Conservation (phyloP, 2,329 filamentous ascomycete genomes). For the Claviceps paspali region DNA sequence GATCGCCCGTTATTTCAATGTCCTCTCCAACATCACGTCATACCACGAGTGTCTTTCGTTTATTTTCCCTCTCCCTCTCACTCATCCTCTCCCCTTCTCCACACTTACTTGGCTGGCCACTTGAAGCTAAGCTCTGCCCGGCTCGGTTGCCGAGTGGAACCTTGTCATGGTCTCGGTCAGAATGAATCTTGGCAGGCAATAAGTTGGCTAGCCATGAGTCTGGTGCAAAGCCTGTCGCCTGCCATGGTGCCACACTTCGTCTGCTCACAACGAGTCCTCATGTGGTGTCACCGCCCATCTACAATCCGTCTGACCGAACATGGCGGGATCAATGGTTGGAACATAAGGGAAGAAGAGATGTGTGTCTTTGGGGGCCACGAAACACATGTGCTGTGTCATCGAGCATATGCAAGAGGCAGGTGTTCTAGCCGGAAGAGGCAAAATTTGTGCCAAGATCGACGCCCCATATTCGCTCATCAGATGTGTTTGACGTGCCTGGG, state of each 20-base stretch:
- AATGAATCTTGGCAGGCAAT: too few species aligned
- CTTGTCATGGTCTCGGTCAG: too few species aligned
- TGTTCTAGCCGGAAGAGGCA: neutral
- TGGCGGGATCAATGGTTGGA: neutral
- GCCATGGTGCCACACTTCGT: too few species aligned
- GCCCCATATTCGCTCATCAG: neutral
- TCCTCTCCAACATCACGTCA: neutral
- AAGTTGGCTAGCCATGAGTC: too few species aligned
- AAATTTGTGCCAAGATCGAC: neutral
- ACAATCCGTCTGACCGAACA: neutral
- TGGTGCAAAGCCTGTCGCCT: too few species aligned
- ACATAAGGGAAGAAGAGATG: neutral
- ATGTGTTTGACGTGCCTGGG: neutral
- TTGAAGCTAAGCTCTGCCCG: too few species aligned
- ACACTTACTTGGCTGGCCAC: too few species aligned
- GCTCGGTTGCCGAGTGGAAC: too few species aligned
- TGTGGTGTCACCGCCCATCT: neutral
- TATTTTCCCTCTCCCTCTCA: too few species aligned
- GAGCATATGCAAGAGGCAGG: neutral
- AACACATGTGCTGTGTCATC: neutral
- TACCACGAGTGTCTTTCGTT: too few species aligned
- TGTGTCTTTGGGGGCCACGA: too few species aligned
- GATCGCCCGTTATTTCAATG: neutral
- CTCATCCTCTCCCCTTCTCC: too few species aligned
- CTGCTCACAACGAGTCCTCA: neutral